phyloP scores from a whole-genome alignment of 208 protist genomes.

The Acanthamoeba sp. region DNA sequence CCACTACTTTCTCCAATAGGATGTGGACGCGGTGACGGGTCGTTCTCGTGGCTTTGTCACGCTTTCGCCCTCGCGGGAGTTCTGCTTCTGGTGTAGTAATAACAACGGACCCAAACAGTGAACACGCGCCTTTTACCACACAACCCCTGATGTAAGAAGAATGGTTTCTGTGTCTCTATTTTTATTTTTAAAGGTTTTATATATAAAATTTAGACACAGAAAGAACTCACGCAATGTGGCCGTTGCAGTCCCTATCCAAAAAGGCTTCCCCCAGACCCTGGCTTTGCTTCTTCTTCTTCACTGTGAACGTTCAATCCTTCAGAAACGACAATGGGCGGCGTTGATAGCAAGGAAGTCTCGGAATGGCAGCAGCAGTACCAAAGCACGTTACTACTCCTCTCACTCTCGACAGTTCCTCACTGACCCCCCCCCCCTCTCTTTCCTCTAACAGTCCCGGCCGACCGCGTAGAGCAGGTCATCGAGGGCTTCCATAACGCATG shows the following conservation, averaged over 20 bases:
- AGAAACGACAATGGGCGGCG: not conserved
- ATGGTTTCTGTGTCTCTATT: too few species aligned
- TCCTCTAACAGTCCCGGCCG: not conserved
- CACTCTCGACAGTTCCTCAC: not conserved
- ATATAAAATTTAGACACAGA: not conserved
- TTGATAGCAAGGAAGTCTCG: not conserved
- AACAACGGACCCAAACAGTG: not conserved
- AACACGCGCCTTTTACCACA: too few species aligned
- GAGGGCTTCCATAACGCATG: not conserved
- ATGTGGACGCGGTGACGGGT: not conserved
- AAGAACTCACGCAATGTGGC: not conserved
- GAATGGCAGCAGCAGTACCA: slow-evolving; percentile 19
- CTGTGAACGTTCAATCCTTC: not conserved
- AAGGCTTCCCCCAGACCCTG: too few species aligned
- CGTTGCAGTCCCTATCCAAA: too few species aligned
- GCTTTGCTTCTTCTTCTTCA: too few species aligned
- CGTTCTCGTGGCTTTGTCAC: slow-evolving; percentile 12
- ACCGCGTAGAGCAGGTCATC: not conserved
- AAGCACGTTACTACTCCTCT: not conserved
- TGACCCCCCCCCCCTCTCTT: not conserved
- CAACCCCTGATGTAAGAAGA: too few species aligned
- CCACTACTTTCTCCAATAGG: not conserved
- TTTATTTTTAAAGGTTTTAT: too few species aligned
- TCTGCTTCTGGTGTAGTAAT: not conserved
- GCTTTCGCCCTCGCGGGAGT: not conserved